Evolutionary conservation across 192 early-diverging fungal genomes (phyloP), one percentile per base, ranked within the genome.

Genomic region (Coemansia guatemalensis): DNA sequence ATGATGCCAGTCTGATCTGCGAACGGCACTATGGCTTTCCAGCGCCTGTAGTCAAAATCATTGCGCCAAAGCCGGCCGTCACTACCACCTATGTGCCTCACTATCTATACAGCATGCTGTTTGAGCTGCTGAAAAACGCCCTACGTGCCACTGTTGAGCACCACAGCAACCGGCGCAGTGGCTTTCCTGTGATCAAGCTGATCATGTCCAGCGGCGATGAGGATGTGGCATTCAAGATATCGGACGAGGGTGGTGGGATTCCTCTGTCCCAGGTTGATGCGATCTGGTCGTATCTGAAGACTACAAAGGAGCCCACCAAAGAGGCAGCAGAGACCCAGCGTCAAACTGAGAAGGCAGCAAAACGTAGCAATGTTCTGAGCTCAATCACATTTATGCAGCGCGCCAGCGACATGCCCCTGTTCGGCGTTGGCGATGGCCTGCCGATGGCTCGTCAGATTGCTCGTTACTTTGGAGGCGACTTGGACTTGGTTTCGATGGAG

Each of bases 401-500:
- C 20, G 65, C 56, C 9, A 57, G 35, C 53, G 67, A 74, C 53
- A 68, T 65, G 65, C 69, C 81, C 20, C 55, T 76, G 63, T 75
- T 75, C 57, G 70, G 72, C 51, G 68, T 47, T 23, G 69, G 68
- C 52, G 64, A 71, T 22, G 68, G 73, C 8, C 68, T 89, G 58
- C 82, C 85, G 8, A 72, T 84, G 60, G 80, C 84, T 12, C 74
- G 86, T 9, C 63, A 85, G 58, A 81, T 85, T 41, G 86, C 85
- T 27, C 73, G 81, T 12, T 84, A 87, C 65, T 89, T 89, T 75
- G 88, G 86, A 25, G 88, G 88, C 23, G 88, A 88, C 32, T 57
- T 89, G 44, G 80, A 83, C 14, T 59, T 89, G 30, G 73, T 86
- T 1, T 86, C 85, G 4, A 89, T 89, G 88, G 86, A 89, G 60